These are phyloP conservation scores for Exutisphaerella laricina DNA, from an alignment of 2,329 filamentous ascomycete genomes.

Conservation along the genomic window DNA sequence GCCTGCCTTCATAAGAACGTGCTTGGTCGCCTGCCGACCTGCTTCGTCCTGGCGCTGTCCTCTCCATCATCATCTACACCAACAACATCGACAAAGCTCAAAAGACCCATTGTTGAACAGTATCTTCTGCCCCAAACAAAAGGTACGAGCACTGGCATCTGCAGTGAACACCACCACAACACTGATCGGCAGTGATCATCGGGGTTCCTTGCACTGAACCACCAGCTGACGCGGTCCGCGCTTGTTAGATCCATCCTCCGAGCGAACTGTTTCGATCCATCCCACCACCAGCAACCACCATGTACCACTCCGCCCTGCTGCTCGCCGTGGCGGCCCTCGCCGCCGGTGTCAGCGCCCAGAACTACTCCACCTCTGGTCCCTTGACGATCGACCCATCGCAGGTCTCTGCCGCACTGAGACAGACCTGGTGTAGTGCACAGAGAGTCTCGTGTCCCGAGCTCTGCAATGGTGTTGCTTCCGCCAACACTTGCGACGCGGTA, in stretches of 20 bases:
- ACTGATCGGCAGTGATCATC: neutral
- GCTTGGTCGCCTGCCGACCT: neutral
- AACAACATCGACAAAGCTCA: conserved; percentile 4
- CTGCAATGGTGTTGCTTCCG: conserved; percentile 46
- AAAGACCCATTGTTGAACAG: conserved; percentile 6
- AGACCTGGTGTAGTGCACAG: conserved; percentile 55
- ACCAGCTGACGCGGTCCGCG: conserved; percentile 1
- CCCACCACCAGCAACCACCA: conserved; percentile 31
- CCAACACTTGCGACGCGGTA: conserved; percentile 55
- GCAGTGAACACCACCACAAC: no score
- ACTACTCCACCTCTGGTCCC: conserved; percentile 34
- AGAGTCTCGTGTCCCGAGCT: conserved; percentile 55
- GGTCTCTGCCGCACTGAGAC: conserved; percentile 35
- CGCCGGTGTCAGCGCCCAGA: conserved; percentile 42
- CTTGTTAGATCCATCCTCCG: conserved; percentile 6
- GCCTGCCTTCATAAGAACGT: neutral
- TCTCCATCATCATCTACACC: conserved; percentile 5
- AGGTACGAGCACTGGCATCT: neutral
- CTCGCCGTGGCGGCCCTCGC: conserved; percentile 44
- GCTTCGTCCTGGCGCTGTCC: neutral
- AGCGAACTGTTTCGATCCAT: conserved; percentile 4
- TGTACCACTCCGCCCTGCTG: conserved; percentile 46
- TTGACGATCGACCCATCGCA: conserved; percentile 39
- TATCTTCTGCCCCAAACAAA: conserved; percentile 5
- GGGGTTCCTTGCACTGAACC: neutral